Evolutionary conservation across 768 basidiomycete genomes (phyloP).

Genomic region (Antrodiella citrinella): DNA sequence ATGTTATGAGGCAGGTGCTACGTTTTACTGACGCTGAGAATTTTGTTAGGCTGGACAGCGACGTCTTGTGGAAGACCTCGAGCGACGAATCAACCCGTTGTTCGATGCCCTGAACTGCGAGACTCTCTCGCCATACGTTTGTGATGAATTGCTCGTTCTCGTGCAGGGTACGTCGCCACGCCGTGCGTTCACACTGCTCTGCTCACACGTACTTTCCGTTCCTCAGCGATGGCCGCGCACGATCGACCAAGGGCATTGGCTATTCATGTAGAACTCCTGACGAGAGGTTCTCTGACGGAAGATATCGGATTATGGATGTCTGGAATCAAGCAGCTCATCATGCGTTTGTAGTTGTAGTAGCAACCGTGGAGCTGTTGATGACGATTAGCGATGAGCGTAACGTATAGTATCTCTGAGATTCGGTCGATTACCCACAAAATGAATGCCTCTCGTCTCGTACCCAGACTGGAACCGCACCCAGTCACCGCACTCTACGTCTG

Average conservation of each 20-base stretch:
- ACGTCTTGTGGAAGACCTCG: conserved; percentile 79
- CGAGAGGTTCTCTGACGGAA: conserved; percentile 67
- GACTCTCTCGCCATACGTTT: conserved; percentile 60
- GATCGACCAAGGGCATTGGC: conserved; percentile 73
- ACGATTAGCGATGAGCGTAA: no score
- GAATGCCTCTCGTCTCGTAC: no score
- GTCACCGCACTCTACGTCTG: no score
- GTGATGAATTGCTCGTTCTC: conserved; percentile 65
- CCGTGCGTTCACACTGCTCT: neutral
- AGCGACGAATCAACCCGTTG: conserved; percentile 74
- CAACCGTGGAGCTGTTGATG: no score
- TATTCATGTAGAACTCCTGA: conserved; percentile 82
- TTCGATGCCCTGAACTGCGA: conserved; percentile 93
- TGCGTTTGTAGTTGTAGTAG: conserved; percentile 54
- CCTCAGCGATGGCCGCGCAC: conserved; percentile 68
- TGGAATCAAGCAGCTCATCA: conserved; percentile 81
- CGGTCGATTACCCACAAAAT: no score
- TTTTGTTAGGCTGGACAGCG: conserved; percentile 72
- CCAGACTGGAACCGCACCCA: no score
- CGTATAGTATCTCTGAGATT: no score
- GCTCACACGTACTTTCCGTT: conserved; percentile 1
- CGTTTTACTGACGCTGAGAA: neutral
- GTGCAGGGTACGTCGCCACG: conserved; percentile 50
- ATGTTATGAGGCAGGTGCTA: neutral
- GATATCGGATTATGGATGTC: conserved; percentile 88